Evolutionary conservation across 129 eudicot genomes (phyloP), one percentile per base, ranked within the genome.

Genomic region (Cynara cardunculus): DNA sequence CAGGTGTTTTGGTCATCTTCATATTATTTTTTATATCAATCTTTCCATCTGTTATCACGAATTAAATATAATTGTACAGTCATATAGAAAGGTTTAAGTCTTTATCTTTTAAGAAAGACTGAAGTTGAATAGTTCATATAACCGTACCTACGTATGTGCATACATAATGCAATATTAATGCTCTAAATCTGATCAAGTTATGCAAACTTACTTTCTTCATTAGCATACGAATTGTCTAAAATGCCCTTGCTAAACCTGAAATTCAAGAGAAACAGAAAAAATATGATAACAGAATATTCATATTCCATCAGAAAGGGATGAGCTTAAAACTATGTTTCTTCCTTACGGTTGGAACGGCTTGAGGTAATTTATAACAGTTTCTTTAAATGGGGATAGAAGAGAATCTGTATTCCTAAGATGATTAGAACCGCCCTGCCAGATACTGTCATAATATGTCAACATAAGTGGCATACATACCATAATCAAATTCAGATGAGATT

Each of bases 321-420:
- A 21, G 0, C 13, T 19, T 37, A 32, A 64, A 31, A 32, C 19
- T 6, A 26, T 31, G n/a, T 14, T 80, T 34, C 10, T 59, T 62
- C 39, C 91, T 82, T 88, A 92, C 94, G 79, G 68, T 22, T 84
- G 85, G 46, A 89, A 78, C 10, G 75, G 76, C 31, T 71, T 83
- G 78, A 86, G 62, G 64, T 83, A 86, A 69, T 32, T 78, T 21
- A 41, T 30, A 37, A 86, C 56, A 19, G 76, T 78, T 73, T 72
- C 89, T 84, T 72, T 80, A 25, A 83, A 27, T 32, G 78, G 87
- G 27, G 61, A 44, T 35, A 75, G 22, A 69, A 75, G 32, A 22
- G 85, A 59, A 66, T 88, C 87, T 53, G 21, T 74, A 66, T 80
- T 83, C 44, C 79, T 62, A 8, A 64, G 27, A 69, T 81, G 77